phyloP scores from a whole-genome alignment of 2,329 filamentous ascomycete genomes.

The Simplicillium sp. region DNA sequence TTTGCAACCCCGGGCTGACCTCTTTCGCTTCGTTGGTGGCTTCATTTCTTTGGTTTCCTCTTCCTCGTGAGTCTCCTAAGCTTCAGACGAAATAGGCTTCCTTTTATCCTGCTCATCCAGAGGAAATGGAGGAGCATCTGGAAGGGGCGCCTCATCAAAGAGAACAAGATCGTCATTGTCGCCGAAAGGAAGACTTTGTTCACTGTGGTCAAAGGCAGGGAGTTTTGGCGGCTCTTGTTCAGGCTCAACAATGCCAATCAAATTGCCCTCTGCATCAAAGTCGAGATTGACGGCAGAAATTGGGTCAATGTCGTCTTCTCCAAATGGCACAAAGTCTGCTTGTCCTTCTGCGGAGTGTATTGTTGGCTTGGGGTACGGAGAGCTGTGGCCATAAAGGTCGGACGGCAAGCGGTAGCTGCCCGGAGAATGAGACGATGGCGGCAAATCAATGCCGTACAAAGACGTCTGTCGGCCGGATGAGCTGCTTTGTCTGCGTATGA shows the following conservation, averaged over 20 bases:
- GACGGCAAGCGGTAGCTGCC: constrained; percentile 21
- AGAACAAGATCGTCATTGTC: constrained; percentile 7
- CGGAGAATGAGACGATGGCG: constrained; percentile 23
- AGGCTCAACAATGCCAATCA: constrained; percentile 29
- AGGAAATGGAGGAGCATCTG: constrained; percentile 3
- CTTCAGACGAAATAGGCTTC: constrained; percentile 8
- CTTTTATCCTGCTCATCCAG: not conserved
- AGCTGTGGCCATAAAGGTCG: constrained; percentile 22
- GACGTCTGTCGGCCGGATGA: constrained; percentile 15
- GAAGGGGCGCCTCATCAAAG: constrained; percentile 10
- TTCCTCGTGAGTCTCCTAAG: constrained; percentile 10
- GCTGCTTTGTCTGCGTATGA: constrained; percentile 17
- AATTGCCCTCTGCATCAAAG: constrained; percentile 42
- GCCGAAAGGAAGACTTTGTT: constrained; percentile 2
- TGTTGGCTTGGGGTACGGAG: constrained; percentile 15
- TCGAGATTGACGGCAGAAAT: constrained; percentile 33
- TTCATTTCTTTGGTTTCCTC: constrained; percentile 11
- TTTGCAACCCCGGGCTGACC: not conserved
- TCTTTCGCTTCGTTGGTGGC: not conserved
- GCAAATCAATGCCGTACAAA: constrained; percentile 20
- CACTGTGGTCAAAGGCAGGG: too few relatives aligned
- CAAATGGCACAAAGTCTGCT: constrained; percentile 21
- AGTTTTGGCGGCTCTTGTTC: constrained; percentile 31
- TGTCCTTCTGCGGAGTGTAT: constrained; percentile 11
- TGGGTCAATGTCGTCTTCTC: constrained; percentile 26